Evolutionary conservation across 495 filamentous ascomycete species (phyloP), one percentile per base, ranked within the genome.

Genomic region (Extremus antarcticus): DNA sequence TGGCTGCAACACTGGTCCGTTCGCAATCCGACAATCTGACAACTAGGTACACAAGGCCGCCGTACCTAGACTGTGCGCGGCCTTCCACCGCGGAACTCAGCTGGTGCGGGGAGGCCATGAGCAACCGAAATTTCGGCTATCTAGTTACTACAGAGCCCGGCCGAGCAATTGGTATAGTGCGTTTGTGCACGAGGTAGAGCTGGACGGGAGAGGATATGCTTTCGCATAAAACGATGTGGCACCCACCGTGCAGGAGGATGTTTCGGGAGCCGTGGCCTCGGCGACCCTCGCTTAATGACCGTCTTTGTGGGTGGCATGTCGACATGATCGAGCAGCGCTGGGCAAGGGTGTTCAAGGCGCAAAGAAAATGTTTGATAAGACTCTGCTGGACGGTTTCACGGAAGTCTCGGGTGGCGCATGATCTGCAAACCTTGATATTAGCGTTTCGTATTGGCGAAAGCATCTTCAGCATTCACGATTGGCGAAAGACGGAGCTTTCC

Each of bases 181-280:
- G 38, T 58, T 75, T 50, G 64, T 76, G 16, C 74, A 76, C 65
- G 45, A 69, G 49, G 60, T 66, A 55, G 70, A 73, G 56, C 29
- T 63, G n/a, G 67, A 72, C 57, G 61, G 63, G 9, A 52, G 58
- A 20, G 73, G 72, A 2, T 76, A 76, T 43, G 69, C 73, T 13
- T 76, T 76, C 58, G 59, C 74, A 0, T 76, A 72, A 59, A 73
- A 76, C 46, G 74, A 76, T 54, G 72, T 76, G 50, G 70, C 68
- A 50, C 69, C 73, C 15, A 39, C 50, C 7, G 70, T 66, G 20
- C 24, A 4, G 21, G 20, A 10, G 16, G 54, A 57, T 43, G 17
- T 19, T 2, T 63, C 68, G 3, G 71, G 71, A 22, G 59, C 58
- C 13, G 65, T 74, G 4, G 40, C 64, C 1, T 61, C 63, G 11